A percentile compares a stretch with the other conserved stretches of the same genome.
These are phyloP conservation scores for Thermomyces lanuginosus DNA, from an alignment of 2,329 filamentous ascomycete species.

Conservation along the genomic window DNA sequence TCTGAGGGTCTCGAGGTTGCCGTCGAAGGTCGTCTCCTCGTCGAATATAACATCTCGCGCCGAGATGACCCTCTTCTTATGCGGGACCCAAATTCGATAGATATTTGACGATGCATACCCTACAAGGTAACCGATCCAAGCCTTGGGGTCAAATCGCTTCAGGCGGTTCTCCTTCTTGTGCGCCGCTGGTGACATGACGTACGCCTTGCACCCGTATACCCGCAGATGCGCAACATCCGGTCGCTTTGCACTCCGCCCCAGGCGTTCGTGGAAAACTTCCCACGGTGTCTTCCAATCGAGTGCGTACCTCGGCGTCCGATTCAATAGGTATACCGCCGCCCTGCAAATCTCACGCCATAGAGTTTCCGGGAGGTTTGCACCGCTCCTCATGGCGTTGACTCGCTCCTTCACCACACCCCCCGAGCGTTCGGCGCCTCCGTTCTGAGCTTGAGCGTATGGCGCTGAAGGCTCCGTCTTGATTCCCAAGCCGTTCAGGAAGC, in stretches of 20 bases:
- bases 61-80: conserved; percentile 1
- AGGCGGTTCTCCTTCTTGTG: conserved; percentile 3
- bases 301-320: conserved; percentile 1
- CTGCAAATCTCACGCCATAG: conserved; percentile 3
- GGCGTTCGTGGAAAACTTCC: conserved; percentile 1
- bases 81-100: conserved; percentile 4
- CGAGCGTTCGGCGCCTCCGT: conserved; percentile 2
- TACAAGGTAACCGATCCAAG: conserved; percentile 3
- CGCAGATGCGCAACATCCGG: conserved; percentile 2
- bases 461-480: conserved; percentile 3
- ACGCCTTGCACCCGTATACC: conserved; percentile 3
- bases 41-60: conserved; percentile 3
- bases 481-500: background rate
- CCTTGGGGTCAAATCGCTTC: conserved; percentile 2
- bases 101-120: conserved; percentile 3
- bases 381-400: conserved; percentile 1
- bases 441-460: background rate
- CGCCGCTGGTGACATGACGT: conserved; percentile 1
- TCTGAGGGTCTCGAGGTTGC: conserved; percentile 1
- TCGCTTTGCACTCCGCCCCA: too few relatives aligned
- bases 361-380: conserved; percentile 1
- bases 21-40: conserved; percentile 2
- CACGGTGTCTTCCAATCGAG: conserved; percentile 3
- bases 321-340: conserved; percentile 3
- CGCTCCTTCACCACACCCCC: conserved; percentile 1